phyloP scores from a whole-genome alignment of 768 basidiomycete genomes.

The Cystofilobasidium ferigula region DNA sequence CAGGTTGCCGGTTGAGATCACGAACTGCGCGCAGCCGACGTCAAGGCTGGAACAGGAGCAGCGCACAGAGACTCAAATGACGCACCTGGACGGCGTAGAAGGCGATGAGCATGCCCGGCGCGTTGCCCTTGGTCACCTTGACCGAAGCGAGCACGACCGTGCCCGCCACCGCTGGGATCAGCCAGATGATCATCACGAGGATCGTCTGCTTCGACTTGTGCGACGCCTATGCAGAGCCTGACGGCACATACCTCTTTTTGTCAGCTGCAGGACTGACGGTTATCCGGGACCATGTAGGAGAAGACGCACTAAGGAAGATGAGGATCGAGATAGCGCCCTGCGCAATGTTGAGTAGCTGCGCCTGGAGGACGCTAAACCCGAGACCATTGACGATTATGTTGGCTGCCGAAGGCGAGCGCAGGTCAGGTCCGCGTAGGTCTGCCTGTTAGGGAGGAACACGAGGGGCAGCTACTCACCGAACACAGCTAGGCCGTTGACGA shows the following conservation, averaged over 20 bases:
- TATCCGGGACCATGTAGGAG: too few species aligned
- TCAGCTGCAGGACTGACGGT: too few species aligned
- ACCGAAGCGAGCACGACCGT: constrained; percentile 43
- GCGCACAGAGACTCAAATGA: background rate
- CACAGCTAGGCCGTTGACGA: constrained; percentile 45
- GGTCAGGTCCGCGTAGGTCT: too few species aligned
- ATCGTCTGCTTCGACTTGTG: constrained; percentile 44
- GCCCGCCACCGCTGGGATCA: constrained; percentile 45
- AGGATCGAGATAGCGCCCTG: constrained; percentile 41
- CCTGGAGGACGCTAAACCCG: constrained; percentile 47
- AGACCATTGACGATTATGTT: constrained; percentile 46
- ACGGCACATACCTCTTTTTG: too few species aligned
- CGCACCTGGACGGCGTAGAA: constrained; percentile 3
- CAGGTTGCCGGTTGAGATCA: constrained; percentile 4
- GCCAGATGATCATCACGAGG: constrained; percentile 44
- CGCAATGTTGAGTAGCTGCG: constrained; percentile 43
- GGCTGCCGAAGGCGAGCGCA: too few species aligned
- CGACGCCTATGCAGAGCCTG: constrained; percentile 41
- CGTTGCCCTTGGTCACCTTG: constrained; percentile 3
- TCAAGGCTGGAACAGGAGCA: background rate
- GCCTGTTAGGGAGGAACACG: too few species aligned
- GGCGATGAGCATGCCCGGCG: constrained; percentile 12
- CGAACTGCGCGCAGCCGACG: background rate
- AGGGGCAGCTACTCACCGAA: too few species aligned
- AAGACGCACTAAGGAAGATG: constrained; percentile 30